These are phyloP conservation scores for Haematococcus lacustris DNA, from an alignment of 139 green algal genomes.

Conservation along the genomic window DNA sequence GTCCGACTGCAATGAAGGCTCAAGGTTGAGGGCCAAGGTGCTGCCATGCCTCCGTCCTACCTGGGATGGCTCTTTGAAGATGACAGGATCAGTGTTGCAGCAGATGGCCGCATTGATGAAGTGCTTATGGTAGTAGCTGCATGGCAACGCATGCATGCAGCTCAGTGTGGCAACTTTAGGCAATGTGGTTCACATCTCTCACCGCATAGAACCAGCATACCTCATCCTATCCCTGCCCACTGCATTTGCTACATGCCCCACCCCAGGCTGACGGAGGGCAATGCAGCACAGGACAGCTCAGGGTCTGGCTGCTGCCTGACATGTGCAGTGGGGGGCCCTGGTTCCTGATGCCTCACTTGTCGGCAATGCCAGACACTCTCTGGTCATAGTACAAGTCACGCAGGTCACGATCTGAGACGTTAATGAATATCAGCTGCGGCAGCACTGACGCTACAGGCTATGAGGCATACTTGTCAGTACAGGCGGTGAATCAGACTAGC, in stretches of 20 bases:
- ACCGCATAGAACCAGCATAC: too few species aligned
- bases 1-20: too few species aligned
- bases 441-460: background rate
- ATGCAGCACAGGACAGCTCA: background rate
- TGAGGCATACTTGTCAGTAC: background rate
- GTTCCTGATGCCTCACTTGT: background rate
- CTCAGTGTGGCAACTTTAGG: background rate
- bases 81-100: conserved; percentile 1
- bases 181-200: too few species aligned
- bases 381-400: conserved; percentile 7
- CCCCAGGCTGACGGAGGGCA: background rate
- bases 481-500: background rate
- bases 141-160: background rate
- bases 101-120: conserved; percentile 3
- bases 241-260: background rate
- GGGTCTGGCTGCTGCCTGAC: background rate
- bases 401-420: conserved; percentile 4
- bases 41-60: background rate
- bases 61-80: background rate
- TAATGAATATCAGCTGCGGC: conserved; percentile 4
- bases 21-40: too few species aligned
- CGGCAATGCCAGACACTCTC: background rate
- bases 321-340: too few species aligned
- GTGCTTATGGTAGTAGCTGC: conserved; percentile 4
- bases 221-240: background rate